phyloP scores from a whole-genome alignment of 352 stramenopile genomes.

The Globisporangium uncinulatum region DNA sequence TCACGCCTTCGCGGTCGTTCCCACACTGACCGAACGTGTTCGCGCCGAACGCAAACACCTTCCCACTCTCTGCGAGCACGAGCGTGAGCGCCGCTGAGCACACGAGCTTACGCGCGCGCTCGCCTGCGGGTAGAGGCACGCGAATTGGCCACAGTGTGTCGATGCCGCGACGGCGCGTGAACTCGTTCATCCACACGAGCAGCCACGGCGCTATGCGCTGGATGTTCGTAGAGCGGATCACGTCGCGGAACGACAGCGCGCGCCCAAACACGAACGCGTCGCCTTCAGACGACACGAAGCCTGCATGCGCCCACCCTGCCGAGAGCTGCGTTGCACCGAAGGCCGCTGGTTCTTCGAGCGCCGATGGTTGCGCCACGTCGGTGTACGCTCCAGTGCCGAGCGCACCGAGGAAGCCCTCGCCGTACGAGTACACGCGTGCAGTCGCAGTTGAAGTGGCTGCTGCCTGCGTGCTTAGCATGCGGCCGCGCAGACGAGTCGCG shows the following conservation, averaged over 20 bases:
- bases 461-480: background rate
- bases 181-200: conserved; percentile 62
- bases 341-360: conserved; percentile 32
- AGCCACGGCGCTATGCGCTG: conserved; percentile 70
- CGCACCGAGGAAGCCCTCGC: conserved; percentile 69
- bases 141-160: conserved; percentile 55
- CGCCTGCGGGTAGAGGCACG: conserved; percentile 52
- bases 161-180: conserved; percentile 54
- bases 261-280: conserved; percentile 72
- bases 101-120: conserved; percentile 70
- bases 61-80: conserved; percentile 68
- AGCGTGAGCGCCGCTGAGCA: conserved; percentile 79
- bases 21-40: conserved; percentile 83
- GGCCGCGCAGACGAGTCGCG: background rate
- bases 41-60: conserved; percentile 70
- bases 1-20: conserved; percentile 52
- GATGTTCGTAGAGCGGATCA: conserved; percentile 83
- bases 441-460: background rate
- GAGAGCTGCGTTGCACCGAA: conserved; percentile 60
- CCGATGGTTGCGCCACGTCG: conserved; percentile 35
- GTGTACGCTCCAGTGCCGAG: conserved; percentile 68
- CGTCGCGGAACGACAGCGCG: conserved; percentile 79
- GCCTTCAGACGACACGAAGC: conserved; percentile 64
- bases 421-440: conserved; percentile 60
- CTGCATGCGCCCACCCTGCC: conserved; percentile 70